Conservation (phyloP, 2,329 filamentous ascomycete genomes). For the Diplocarpon rosae region DNA sequence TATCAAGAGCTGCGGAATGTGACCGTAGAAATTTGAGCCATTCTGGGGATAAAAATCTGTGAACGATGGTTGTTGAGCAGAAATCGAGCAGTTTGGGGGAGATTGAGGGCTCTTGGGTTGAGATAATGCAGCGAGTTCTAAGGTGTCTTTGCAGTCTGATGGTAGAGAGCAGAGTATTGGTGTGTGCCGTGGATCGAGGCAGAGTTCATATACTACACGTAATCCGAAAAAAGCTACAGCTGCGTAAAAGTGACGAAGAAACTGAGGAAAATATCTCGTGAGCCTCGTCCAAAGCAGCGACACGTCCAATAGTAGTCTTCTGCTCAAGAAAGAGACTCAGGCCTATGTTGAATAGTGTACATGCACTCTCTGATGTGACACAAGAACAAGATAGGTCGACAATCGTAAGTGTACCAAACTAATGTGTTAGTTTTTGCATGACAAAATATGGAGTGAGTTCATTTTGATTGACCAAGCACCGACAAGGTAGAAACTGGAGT, state of each 20-base stretch:
- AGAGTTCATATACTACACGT: constrained; percentile 45
- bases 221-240: neutral
- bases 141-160: constrained; percentile 66
- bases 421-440: constrained; percentile 24
- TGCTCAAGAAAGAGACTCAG: constrained; percentile 54
- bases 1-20: constrained; percentile 37
- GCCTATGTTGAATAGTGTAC: constrained; percentile 62
- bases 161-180: constrained; percentile 46
- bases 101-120: constrained; percentile 68
- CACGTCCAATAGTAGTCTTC: constrained; percentile 36
- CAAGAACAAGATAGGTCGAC: constrained; percentile 66
- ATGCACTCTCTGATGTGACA: constrained; percentile 54
- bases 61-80: constrained; percentile 58
- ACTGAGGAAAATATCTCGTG: constrained; percentile 54
- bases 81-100: constrained; percentile 58
- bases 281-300: constrained; percentile 65
- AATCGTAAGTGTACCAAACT: constrained; percentile 47
- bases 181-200: constrained; percentile 45
- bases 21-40: constrained; percentile 35
- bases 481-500: constrained; percentile 17
- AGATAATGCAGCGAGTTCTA: constrained; percentile 55
- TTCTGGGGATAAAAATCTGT: constrained; percentile 56
- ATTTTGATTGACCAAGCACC: constrained; percentile 30
- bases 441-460: constrained; percentile 39
- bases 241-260: neutral